A percentile compares a stretch with the other conserved stretches of the same genome.
Conservation (phyloP, 129 eudicot genomes). For the Mikania micrantha region DNA sequence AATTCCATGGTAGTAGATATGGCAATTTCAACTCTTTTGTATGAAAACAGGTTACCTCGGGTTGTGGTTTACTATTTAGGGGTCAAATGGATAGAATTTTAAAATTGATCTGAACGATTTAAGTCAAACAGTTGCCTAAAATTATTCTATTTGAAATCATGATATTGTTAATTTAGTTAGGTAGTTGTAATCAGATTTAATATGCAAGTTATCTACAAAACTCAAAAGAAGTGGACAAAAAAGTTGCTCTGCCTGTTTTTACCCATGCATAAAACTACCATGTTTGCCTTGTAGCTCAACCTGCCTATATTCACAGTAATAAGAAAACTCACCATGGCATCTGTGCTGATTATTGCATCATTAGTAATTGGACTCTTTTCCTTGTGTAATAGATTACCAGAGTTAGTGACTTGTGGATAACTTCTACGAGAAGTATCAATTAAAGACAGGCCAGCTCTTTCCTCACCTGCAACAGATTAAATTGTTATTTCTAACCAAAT, state of each 20-base stretch:
- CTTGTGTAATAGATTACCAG: constrained; percentile 39
- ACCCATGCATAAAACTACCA: background rate
- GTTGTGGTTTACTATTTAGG: background rate
- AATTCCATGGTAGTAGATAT: background rate
- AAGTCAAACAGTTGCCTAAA: background rate
- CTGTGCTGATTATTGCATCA: constrained; percentile 54
- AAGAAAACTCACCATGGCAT: constrained; percentile 50
- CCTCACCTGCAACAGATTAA: constrained; percentile 49
- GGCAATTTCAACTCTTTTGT: background rate
- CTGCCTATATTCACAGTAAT: background rate
- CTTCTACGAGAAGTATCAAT: constrained; percentile 62
- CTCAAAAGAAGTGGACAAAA: background rate
- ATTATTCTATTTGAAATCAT: background rate
- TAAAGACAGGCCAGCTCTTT: constrained; percentile 43
- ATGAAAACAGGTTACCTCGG: background rate
- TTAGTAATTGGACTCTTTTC: constrained; percentile 73
- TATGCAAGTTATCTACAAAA: background rate
- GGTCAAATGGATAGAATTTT: background rate
- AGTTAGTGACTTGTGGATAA: constrained; percentile 40
- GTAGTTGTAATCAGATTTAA: background rate
- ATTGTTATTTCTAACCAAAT: background rate
- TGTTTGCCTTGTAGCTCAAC: background rate
- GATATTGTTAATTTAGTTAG: background rate
- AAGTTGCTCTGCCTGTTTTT: background rate
- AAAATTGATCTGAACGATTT: background rate